Conservation (phyloP, 2,329 filamentous ascomycete genomes). For the Sclerotinia glacialis region DNA sequence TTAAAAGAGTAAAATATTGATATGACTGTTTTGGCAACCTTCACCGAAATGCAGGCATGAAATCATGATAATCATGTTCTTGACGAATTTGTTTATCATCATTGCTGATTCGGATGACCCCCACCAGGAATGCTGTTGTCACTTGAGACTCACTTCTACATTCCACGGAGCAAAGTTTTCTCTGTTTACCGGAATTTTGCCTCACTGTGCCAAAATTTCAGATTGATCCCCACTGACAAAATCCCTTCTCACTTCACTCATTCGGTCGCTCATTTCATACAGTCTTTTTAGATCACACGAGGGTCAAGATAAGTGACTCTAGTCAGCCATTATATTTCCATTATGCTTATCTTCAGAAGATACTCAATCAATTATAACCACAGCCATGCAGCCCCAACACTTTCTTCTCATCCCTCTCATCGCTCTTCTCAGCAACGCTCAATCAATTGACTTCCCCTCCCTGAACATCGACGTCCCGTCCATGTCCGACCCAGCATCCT, state of each 20-base stretch:
- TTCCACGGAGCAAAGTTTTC: not conserved
- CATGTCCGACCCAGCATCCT: not conserved
- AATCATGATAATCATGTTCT: not conserved
- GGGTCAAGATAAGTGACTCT: not conserved
- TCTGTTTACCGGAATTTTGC: slow-evolving; percentile 16
- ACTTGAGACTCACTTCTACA: not conserved
- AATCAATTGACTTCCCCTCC: not conserved
- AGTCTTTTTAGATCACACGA: not conserved
- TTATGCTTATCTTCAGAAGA: not conserved
- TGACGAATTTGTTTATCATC: not conserved
- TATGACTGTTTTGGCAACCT: not conserved
- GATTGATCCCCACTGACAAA: not conserved
- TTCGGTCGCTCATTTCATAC: not conserved
- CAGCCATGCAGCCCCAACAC: not conserved
- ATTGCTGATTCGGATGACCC: not conserved
- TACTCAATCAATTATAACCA: not conserved
- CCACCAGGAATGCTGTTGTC: slow-evolving; percentile 6
- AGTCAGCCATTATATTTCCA: not conserved
- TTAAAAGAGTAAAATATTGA: not conserved
- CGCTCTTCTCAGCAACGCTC: not conserved
- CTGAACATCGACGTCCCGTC: not conserved
- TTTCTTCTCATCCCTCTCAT: not conserved
- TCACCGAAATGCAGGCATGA: not conserved
- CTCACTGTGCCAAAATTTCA: not conserved
- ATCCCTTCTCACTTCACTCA: not conserved